Percentiles rank a stretch among this genome's conserved stretches.
Conservation (phyloP, 306 rosid species). For the Clitoria ternatea region DNA sequence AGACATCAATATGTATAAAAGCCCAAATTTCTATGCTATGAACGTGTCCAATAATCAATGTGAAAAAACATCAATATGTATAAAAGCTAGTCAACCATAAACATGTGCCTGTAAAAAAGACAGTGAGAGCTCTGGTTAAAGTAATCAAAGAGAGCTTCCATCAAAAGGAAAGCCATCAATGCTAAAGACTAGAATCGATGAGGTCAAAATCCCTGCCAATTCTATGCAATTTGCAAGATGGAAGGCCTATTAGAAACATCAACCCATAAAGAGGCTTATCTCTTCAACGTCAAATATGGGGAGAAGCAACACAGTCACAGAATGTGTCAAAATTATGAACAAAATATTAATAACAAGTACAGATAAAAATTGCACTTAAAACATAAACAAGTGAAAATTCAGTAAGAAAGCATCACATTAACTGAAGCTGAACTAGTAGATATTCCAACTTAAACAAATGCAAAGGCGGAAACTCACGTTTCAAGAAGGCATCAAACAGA, state of each 20-base stretch:
- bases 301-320: neutral
- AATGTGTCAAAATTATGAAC: neutral
- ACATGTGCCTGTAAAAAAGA: neutral
- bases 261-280: neutral
- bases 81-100: neutral
- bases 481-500: constrained; percentile 54
- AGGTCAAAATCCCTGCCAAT: neutral
- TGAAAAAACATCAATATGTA: neutral
- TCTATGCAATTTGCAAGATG: neutral
- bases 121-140: neutral
- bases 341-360: neutral
- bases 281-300: neutral
- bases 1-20: no score
- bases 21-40: neutral
- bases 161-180: neutral
- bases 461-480: constrained; percentile 37
- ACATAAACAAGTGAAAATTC: neutral
- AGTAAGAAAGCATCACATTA: neutral
- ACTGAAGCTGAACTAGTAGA: neutral
- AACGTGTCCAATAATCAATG: neutral
- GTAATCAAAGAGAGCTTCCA: neutral
- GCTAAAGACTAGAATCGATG: neutral
- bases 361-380: neutral
- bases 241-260: neutral
- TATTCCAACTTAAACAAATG: neutral